Conservation (phyloP, 2,329 filamentous ascomycete genomes). For the Beauveria caledonica region DNA sequence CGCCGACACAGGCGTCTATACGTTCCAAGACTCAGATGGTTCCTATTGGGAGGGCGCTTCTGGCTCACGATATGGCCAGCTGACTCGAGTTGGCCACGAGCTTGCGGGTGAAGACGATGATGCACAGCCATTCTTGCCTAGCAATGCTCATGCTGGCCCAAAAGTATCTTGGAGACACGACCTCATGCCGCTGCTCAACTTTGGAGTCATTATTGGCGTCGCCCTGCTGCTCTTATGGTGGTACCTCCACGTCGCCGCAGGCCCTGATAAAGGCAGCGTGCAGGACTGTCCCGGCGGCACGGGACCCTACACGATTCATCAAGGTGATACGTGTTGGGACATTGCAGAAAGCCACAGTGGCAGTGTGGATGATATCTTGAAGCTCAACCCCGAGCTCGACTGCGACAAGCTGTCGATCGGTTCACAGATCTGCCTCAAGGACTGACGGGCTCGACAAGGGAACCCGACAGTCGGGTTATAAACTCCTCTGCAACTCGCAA, state of each 20-base stretch:
- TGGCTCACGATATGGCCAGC: constrained; percentile 40
- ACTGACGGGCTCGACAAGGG: background rate
- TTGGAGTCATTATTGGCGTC: constrained; percentile 44
- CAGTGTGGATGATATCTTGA: constrained; percentile 37
- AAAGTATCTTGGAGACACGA: constrained; percentile 42
- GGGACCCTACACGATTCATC: constrained; percentile 30
- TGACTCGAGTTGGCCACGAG: constrained; percentile 31
- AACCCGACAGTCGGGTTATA: background rate
- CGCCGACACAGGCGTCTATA: constrained; percentile 45
- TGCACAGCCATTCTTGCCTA: constrained; percentile 24
- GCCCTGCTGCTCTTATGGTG: constrained; percentile 43
- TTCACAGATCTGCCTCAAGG: constrained; percentile 37
- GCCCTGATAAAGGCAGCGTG: constrained; percentile 14
- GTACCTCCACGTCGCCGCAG: constrained; percentile 31
- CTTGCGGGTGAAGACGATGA: constrained; percentile 17
- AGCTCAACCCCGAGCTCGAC: constrained; percentile 36
- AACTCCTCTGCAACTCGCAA: background rate
- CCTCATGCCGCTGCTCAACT: constrained; percentile 49
- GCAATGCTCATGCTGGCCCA: constrained; percentile 13
- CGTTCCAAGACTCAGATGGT: constrained; percentile 41
- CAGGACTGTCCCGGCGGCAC: constrained; percentile 23
- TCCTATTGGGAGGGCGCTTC: constrained; percentile 42
- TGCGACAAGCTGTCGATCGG: constrained; percentile 39
- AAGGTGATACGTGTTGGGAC: constrained; percentile 46
- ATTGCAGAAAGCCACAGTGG: constrained; percentile 36